Percentiles rank a stretch among this genome's conserved stretches.
phyloP scores from a whole-genome alignment of 2,329 filamentous ascomycete species.

The Claviceps sp. region DNA sequence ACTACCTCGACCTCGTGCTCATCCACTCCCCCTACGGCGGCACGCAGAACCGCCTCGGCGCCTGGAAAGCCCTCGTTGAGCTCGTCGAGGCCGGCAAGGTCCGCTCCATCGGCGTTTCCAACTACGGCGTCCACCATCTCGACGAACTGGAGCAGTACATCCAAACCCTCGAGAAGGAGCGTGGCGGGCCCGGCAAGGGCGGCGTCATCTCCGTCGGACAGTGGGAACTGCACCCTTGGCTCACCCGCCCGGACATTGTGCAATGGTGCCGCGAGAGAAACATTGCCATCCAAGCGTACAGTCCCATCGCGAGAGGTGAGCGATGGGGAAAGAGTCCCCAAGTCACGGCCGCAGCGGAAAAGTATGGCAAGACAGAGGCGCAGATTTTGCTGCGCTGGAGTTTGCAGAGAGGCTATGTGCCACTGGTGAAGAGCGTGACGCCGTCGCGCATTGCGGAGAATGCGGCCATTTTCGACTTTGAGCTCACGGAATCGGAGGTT shows the following conservation, averaged over 20 bases:
- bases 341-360: conserved; percentile 51
- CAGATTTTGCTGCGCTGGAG: conserved; percentile 74
- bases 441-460: conserved; percentile 55
- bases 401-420: conserved; percentile 63
- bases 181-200: conserved; percentile 48
- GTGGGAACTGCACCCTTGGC: conserved; percentile 85
- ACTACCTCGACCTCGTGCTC: conserved; percentile 54
- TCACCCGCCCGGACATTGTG: conserved; percentile 64
- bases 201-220: conserved; percentile 74
- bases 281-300: conserved; percentile 51
- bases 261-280: conserved; percentile 57
- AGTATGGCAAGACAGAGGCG: conserved; percentile 59
- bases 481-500: conserved; percentile 39
- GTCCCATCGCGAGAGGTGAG: conserved; percentile 50
- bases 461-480: conserved; percentile 39
- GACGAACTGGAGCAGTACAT: conserved; percentile 47
- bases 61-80: conserved; percentile 52
- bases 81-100: conserved; percentile 48
- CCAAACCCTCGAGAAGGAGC: conserved; percentile 45
- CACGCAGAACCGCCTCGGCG: conserved; percentile 38
- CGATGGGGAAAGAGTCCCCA: conserved; percentile 52
- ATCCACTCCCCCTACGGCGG: conserved; percentile 50
- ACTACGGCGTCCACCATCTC: conserved; percentile 51
- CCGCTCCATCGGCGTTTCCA: conserved; percentile 49
- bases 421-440: conserved; percentile 62